phyloP scores from a whole-genome alignment of 441 rosid species.

The Corymbia citriodora region DNA sequence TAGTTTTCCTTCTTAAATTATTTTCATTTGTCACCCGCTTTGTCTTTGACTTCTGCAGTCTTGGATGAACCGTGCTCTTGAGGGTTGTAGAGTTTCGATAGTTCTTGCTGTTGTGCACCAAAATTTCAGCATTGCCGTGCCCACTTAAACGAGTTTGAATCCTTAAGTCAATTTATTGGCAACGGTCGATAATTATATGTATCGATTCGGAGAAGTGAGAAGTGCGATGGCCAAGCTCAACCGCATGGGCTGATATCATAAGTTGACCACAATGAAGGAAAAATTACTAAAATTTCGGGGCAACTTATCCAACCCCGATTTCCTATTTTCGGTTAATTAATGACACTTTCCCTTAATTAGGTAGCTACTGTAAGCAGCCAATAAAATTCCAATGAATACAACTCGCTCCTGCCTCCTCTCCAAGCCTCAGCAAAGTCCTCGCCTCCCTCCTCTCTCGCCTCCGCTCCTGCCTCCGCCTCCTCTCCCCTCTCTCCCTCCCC shows the following conservation, averaged over 20 bases:
- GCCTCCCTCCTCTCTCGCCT: conserved; percentile 8
- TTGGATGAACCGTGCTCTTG: not conserved
- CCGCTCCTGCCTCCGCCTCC: conserved; percentile 16
- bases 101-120: not conserved
- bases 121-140: not conserved
- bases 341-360: too few species aligned
- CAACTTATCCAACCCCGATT: too few species aligned
- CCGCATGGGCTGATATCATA: too few species aligned
- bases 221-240: too few species aligned
- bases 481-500: not conserved
- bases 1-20: not conserved
- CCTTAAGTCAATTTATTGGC: not conserved
- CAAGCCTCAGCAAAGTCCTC: conserved; percentile 4
- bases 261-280: too few species aligned
- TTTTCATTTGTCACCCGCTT: not conserved
- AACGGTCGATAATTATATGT: too few species aligned
- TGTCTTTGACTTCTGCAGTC: not conserved
- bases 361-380: too few species aligned
- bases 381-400: too few species aligned
- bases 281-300: too few species aligned
- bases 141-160: not conserved
- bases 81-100: not conserved
- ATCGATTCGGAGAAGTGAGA: not conserved
- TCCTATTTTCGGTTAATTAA: too few species aligned
- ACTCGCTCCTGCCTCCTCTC: conserved; percentile 26